These are phyloP conservation scores for Mrakia gelida DNA, from an alignment of 768 basidiomycete genomes.

Conservation along the genomic window DNA sequence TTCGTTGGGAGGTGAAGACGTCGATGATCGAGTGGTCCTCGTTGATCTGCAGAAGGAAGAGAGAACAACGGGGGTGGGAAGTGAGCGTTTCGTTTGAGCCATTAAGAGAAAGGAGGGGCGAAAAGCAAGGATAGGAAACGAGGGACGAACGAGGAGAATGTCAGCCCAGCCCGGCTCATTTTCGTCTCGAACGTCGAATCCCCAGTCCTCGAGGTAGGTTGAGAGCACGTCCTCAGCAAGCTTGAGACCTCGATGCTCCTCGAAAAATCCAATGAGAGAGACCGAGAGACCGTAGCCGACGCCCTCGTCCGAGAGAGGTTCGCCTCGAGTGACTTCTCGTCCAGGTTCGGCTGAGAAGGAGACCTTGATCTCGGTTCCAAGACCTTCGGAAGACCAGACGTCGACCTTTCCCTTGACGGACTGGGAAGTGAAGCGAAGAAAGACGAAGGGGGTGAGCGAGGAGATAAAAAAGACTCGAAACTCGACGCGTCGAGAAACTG, in stretches of 20 bases:
- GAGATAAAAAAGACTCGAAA: background rate
- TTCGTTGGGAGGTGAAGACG: conserved; percentile 55
- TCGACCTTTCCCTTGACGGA: conserved; percentile 87
- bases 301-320: conserved; percentile 50
- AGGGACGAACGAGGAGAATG: background rate
- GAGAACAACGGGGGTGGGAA: no score
- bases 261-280: conserved; percentile 68
- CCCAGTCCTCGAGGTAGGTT: conserved; percentile 68
- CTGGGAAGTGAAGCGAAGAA: conserved; percentile 43
- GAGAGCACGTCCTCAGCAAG: conserved; percentile 61
- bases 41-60: conserved; percentile 1
- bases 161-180: conserved; percentile 16
- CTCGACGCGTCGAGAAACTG: no score
- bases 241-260: conserved; percentile 59
- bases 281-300: conserved; percentile 47
- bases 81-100: no score
- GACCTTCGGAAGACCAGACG: conserved; percentile 71
- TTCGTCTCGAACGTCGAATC: conserved; percentile 48
- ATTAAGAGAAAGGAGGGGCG: no score
- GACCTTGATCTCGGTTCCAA: conserved; percentile 85
- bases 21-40: conserved; percentile 21
- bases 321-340: conserved; percentile 51
- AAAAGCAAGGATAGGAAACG: no score
- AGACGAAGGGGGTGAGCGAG: background rate
- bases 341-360: conserved; percentile 67